phyloP scores from a whole-genome alignment of 2,329 filamentous ascomycete species.

The Claviceps sp. region DNA sequence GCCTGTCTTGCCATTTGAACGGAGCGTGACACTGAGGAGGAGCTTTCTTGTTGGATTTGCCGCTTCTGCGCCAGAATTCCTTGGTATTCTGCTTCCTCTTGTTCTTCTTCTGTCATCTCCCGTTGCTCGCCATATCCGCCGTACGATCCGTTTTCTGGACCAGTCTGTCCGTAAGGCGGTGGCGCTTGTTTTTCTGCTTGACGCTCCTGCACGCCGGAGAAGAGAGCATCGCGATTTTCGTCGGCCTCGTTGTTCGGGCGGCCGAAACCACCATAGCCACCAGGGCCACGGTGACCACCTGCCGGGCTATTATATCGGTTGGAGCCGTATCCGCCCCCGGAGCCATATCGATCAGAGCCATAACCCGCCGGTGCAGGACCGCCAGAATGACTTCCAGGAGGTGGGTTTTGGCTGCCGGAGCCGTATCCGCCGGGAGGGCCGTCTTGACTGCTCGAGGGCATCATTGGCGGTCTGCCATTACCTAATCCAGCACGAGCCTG shows the following conservation, averaged over 20 bases:
- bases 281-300: slow-evolving; percentile 30
- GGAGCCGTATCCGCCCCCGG: slow-evolving; percentile 34
- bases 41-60: slow-evolving; percentile 65
- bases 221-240: slow-evolving; percentile 48
- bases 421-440: slow-evolving; percentile 7
- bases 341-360: slow-evolving; percentile 39
- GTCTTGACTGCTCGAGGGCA: slow-evolving; percentile 14
- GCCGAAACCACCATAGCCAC: slow-evolving; percentile 49
- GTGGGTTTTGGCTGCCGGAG: slow-evolving; percentile 2
- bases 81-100: slow-evolving; percentile 59
- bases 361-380: slow-evolving; percentile 29
- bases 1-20: slow-evolving; percentile 30
- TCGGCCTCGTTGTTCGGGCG: slow-evolving; percentile 31
- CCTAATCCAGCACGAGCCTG: slow-evolving; percentile 25
- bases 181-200: slow-evolving; percentile 26
- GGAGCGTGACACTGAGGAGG: slow-evolving; percentile 24
- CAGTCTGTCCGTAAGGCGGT: slow-evolving; percentile 14
- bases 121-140: slow-evolving; percentile 54
- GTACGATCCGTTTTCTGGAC: slow-evolving; percentile 19
- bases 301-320: slow-evolving; percentile 29
- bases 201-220: slow-evolving; percentile 40
- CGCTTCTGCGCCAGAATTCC: slow-evolving; percentile 39
- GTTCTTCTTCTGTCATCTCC: slow-evolving; percentile 68
- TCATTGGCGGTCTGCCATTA: slow-evolving; percentile 18
- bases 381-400: slow-evolving; percentile 10